These are phyloP conservation scores for Kodamaea plutei DNA, from an alignment of 1,139 yeast species.

Conservation along the genomic window DNA sequence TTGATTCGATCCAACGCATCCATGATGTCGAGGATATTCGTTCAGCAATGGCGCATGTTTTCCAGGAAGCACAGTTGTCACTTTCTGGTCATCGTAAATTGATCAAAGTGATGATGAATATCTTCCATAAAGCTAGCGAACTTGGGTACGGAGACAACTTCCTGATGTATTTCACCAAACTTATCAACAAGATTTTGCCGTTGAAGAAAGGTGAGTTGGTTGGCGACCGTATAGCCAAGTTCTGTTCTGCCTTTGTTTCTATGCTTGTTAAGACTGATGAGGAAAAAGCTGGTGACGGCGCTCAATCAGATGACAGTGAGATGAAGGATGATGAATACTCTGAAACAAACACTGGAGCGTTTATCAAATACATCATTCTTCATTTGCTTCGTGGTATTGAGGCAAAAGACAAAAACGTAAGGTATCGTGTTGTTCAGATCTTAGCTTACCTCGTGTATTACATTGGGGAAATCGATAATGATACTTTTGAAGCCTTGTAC, in stretches of 20 bases:
- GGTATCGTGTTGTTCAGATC: constrained; percentile 78
- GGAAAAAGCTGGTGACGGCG: constrained; percentile 19
- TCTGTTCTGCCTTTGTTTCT: constrained; percentile 63
- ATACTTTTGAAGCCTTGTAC: constrained; percentile 59
- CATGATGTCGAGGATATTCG: constrained; percentile 25
- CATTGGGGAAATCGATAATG: constrained; percentile 74
- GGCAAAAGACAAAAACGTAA: constrained; percentile 70
- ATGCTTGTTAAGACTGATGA: constrained; percentile 38
- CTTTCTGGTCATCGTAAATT: constrained; percentile 77
- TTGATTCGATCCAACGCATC: constrained; percentile 20
- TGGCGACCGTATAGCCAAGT: constrained; percentile 76
- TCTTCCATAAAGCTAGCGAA: constrained; percentile 54
- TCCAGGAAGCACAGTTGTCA: constrained; percentile 76
- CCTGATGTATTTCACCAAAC: constrained; percentile 51
- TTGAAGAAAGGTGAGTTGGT: constrained; percentile 66
- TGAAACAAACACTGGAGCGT: constrained; percentile 44
- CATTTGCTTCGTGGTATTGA: constrained; percentile 74
- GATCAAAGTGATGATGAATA: constrained; percentile 55
- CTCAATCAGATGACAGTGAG: constrained; percentile 23
- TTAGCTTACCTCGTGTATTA: constrained; percentile 70
- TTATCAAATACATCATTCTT: constrained; percentile 58
- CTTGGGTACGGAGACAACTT: constrained; percentile 56
- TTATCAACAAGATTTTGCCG: constrained; percentile 62
- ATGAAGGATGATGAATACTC: constrained; percentile 15
- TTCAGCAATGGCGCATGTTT: constrained; percentile 58